Conservation (phyloP, 352 stramenopile species). For the Plasmopara muralis region DNA sequence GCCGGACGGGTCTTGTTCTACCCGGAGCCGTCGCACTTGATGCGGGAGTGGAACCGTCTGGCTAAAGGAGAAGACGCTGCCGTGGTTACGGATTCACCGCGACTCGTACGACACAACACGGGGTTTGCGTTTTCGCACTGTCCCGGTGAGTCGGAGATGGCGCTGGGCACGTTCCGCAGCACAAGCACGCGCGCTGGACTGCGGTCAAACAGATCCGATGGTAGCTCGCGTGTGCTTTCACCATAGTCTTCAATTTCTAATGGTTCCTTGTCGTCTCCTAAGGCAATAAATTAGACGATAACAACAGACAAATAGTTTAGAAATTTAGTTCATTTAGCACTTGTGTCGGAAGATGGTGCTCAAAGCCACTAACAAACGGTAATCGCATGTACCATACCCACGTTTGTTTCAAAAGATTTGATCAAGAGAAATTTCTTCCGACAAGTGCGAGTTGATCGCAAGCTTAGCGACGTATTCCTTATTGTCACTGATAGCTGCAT, state of each 20-base stretch:
- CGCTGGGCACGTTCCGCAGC: conserved; percentile 35
- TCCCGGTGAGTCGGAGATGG: conserved; percentile 72
- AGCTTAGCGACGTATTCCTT: conserved; percentile 74
- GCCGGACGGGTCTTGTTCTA: conserved; percentile 83
- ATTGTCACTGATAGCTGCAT: conserved; percentile 69
- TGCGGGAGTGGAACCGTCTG: conserved; percentile 86
- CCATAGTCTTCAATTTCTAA: conserved; percentile 49
- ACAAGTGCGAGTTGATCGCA: conserved; percentile 70
- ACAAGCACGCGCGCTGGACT: conserved; percentile 17
- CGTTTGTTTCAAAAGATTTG: conserved; percentile 45
- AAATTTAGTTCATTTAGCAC: conserved; percentile 1
- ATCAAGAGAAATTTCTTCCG: conserved; percentile 48
- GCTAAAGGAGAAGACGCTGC: conserved; percentile 67
- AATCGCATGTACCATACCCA: conserved; percentile 23
- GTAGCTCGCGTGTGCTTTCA: conserved; percentile 28
- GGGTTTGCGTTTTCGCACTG: conserved; percentile 84
- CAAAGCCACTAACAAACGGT: conserved; percentile 18
- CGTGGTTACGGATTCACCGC: conserved; percentile 51
- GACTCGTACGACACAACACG: conserved; percentile 77
- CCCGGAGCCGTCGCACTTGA: conserved; percentile 82
- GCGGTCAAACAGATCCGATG: conserved; percentile 29
- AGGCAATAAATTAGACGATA: conserved; percentile 20
- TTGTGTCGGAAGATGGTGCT: conserved; percentile 13
- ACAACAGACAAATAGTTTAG: conserved; percentile 4
- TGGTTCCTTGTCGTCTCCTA: conserved; percentile 45